Evolutionary conservation across 2,329 filamentous ascomycete species (phyloP), one percentile per base, ranked within the genome.

Genomic region (Penicillium sp.): DNA sequence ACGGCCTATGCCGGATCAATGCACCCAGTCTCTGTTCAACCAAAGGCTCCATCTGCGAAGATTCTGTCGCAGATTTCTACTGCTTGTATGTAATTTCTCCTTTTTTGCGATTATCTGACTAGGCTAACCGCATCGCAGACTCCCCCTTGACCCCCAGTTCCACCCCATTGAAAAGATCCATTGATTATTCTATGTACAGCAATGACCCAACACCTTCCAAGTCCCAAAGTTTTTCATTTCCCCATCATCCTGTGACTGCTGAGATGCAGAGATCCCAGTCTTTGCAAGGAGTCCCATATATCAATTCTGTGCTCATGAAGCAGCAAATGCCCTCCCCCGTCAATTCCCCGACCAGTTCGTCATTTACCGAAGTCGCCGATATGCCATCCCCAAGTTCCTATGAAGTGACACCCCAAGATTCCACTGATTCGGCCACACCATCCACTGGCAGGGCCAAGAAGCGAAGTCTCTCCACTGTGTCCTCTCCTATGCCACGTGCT

Each of bases 71-170:
- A 79, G 52, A 90, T 86, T 53, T 87, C 86, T 53, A 79, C 79
- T 60, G 60, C 57, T 46, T 65, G 62, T 64, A 59, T 51, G 62
- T 41, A 16, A 4, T 19, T 10, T 19, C 10, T 3, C 16, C 16
- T 11, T 19, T 6, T 18, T 7, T 10, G 8, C 19, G 0, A 29
- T 29, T 4, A 13, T 18, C 4, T 14, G 11, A 30, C n/a, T 11
- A 18, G 7, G 10, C 16, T 38, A 38, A 52, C 26, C 13, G 39
- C 43, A 39, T 47, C 2, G 4, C 51, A 65, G 62, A 65, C 38
- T 63, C 61, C 38, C 87, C 87, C 53, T 81, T 86, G 42, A 90
- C 87, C 27, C 87, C 88, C 49, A 82, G 81, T 64, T 83, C 84
- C 48, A 88, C 85, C 18, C 86, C 87, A 13, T 71, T 75, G 64